A percentile compares a stretch with the other conserved stretches of the same genome.
phyloP scores from a whole-genome alignment of 2,329 filamentous ascomycete species.

The Dryadomyces quercivorus region DNA sequence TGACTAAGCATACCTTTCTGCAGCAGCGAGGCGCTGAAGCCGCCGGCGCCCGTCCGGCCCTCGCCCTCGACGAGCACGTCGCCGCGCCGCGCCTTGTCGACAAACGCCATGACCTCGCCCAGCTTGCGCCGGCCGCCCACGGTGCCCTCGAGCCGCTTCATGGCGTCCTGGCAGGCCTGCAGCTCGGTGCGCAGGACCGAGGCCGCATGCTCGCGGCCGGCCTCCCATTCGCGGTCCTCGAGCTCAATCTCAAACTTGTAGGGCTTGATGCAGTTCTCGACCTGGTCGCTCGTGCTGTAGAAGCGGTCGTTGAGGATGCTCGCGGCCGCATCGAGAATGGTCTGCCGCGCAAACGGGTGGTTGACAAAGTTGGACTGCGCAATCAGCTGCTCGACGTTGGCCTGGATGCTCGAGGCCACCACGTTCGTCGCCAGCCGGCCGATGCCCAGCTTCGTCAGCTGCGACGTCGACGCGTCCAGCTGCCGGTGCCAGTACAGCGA shows the following conservation, averaged over 20 bases:
- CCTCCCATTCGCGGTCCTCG: conserved; percentile 77
- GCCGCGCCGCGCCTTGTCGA: conserved; percentile 80
- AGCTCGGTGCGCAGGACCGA: conserved; percentile 79
- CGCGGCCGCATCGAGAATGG: conserved; percentile 84
- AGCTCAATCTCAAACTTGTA: conserved; percentile 98
- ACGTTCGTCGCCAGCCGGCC: conserved; percentile 86
- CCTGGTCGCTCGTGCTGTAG: conserved; percentile 93
- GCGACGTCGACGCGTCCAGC: conserved; percentile 80
- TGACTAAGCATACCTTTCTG: conserved; percentile 51
- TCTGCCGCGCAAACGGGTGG: conserved; percentile 83
- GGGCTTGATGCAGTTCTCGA: conserved; percentile 98
- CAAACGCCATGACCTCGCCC: conserved; percentile 78
- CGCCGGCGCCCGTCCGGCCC: conserved; percentile 73
- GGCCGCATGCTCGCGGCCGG: conserved; percentile 72
- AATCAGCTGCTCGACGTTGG: conserved; percentile 69
- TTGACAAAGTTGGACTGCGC: conserved; percentile 71
- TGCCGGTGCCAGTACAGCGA: conserved; percentile 89
- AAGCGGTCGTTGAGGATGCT: conserved; percentile 88
- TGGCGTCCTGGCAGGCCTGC: conserved; percentile 66
- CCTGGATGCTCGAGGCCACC: conserved; percentile 76
- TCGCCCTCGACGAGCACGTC: conserved; percentile 79
- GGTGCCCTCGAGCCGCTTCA: conserved; percentile 60
- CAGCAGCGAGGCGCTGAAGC: conserved; percentile 82
- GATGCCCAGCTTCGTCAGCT: conserved; percentile 87
- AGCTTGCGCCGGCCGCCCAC: conserved; percentile 78